Evolutionary conservation across 208 protist genomes (phyloP), one percentile per base, ranked within the genome.

Genomic region (Trichomonas vaginalis): DNA sequence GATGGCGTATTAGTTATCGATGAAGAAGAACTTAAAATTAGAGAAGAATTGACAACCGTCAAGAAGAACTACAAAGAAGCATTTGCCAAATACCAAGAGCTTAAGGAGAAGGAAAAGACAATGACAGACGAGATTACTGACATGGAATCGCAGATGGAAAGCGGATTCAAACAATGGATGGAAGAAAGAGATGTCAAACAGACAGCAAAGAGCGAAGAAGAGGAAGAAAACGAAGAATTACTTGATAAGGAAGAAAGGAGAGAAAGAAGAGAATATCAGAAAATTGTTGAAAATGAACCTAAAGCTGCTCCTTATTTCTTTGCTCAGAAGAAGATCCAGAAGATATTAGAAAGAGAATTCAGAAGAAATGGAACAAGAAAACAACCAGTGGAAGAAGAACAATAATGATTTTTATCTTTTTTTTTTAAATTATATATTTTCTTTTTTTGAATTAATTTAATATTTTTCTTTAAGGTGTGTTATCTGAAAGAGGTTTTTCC

Each of bases 341-440:
- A 92, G n/a, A 92, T 92, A 27, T 32, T 92, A 9, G 86, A 92
- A 32, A 46, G 86, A 49, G 86, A 92, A 92, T 92, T 92, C 45
- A 23, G 86, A 35, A 45, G 40, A 92, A 92, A 92, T 39, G 86
- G 86, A 0, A 92, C 86, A 27, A 48, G 86, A 51, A 92, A 42
- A 92, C 86, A 92, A 48, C 86, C 86, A 39, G 86, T 92, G 48
- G 46, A 17, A 48, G 86, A 92, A 51, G 12, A 92, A 51, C 0
- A 51, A 51, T 39, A 51, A 45, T 51, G 0, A 39, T 51, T 88
- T 48, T 88, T 47, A 47, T 32, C 32, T 88, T 88, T 47, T 70
- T 70, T n/a, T n/a, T n/a, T n/a, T n/a, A n/a, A n/a, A n/a, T n/a
- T n/a, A n/a, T n/a, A n/a, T n/a, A n/a, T n/a, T n/a, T n/a, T n/a